Percentiles rank a stretch among this genome's conserved stretches.
phyloP scores from a whole-genome alignment of 352 stramenopile species.

The Peronospora farinosa region DNA sequence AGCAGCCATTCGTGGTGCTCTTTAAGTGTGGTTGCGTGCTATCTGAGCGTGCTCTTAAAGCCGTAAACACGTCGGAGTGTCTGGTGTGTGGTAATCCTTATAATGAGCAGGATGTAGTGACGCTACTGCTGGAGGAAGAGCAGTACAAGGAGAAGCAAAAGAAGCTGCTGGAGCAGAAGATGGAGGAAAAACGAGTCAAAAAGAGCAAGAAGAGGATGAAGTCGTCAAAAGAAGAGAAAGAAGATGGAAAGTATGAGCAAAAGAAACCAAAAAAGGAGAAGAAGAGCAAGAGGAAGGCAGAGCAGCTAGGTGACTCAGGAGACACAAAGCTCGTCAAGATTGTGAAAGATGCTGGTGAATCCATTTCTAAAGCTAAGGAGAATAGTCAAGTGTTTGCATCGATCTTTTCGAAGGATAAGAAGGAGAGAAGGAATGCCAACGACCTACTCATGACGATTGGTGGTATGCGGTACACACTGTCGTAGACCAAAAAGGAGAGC shows the following conservation, averaged over 20 bases:
- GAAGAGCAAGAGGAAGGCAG: constrained; percentile 38
- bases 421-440: constrained; percentile 64
- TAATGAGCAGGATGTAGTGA: constrained; percentile 47
- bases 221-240: constrained; percentile 15
- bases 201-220: constrained; percentile 51
- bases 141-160: constrained; percentile 47
- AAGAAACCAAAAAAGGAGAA: constrained; percentile 27
- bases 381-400: constrained; percentile 78
- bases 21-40: constrained; percentile 83
- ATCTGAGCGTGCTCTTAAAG: constrained; percentile 81
- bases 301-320: constrained; percentile 15
- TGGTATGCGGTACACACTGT: constrained; percentile 79
- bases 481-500: constrained; percentile 27
- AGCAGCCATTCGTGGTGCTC: constrained; percentile 80
- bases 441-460: constrained; percentile 83
- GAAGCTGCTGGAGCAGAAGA: constrained; percentile 42
- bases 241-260: constrained; percentile 23
- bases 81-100: constrained; percentile 58
- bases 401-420: constrained; percentile 66
- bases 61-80: constrained; percentile 68
- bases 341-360: constrained; percentile 46
- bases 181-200: constrained; percentile 36
- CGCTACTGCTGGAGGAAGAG: constrained; percentile 54
- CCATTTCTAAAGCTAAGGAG: constrained; percentile 61
- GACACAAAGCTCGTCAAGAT: constrained; percentile 36